Evolutionary conservation across 495 filamentous ascomycete genomes (phyloP), one percentile per base, ranked within the genome.

Genomic region (Sporormia fimetaria): DNA sequence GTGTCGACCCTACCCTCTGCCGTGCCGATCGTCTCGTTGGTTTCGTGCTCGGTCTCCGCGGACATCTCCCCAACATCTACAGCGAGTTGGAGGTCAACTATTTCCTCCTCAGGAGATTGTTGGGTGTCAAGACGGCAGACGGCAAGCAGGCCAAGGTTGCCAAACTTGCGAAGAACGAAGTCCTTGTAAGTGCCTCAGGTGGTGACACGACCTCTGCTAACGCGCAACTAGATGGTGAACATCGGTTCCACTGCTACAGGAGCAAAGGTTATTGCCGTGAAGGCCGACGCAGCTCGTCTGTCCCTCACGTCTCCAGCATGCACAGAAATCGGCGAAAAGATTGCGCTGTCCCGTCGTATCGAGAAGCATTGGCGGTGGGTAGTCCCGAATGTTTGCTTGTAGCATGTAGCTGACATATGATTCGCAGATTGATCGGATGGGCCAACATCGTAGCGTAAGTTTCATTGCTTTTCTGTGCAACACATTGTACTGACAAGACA

Each of bases 311-410:
- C 74, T 60, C 87, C 87, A 16, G 87, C 87, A 26, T 94, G 87
- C 67, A 94, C 87, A 15, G 80, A 90, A 54, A 75, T 92, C 54
- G 86, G 84, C 28, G 92, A 98, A 73, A 98, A 98, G 78, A 85
- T 98, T 59, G 92, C 90, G 26, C 72, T 98, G 59, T 83, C 76
- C 60, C 73, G 90, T 65, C 78, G 92, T 74, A 95, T 96, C 55
- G 90, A 98, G 59, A 95, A 95, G 76, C 88, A 95, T 66, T 96
- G 90, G 90, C 83, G 90, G 67, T 73, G 94, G 59, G 95, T 95
- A 51, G 36, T 39, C 17, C 14, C 12, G 30, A 17, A 20, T 6
- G 7, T 18, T 12, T 27, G 18, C 34, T 35, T 46, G 42, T 33
- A 18, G 87, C 88, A 54, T 94, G n/a, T n/a, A n/a, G 88, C 87